Evolutionary conservation across 2,329 filamentous ascomycete genomes (phyloP).

Genomic region (Cladophialophora psammophila): DNA sequence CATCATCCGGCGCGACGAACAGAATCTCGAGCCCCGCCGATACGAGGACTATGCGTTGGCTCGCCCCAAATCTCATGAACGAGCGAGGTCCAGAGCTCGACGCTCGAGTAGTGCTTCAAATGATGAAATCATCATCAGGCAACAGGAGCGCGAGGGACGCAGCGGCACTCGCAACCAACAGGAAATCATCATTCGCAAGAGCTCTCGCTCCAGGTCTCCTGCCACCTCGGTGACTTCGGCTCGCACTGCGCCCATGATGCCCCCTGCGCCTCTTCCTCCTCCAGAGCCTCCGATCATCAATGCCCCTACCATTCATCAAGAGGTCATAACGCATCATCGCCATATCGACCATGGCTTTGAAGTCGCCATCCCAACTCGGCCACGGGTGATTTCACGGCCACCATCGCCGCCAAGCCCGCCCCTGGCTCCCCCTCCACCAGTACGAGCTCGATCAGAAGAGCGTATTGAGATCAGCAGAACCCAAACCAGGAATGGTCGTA

Average conservation of each 20-base stretch:
- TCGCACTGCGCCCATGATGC: slow-evolving; percentile 44
- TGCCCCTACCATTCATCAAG: slow-evolving; percentile 81
- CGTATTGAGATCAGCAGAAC: slow-evolving; percentile 64
- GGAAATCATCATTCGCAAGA: slow-evolving; percentile 50
- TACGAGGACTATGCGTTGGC: slow-evolving; percentile 41
- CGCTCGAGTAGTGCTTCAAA: slow-evolving; percentile 38
- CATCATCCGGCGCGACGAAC: slow-evolving; percentile 50
- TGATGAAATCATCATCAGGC: slow-evolving; percentile 53
- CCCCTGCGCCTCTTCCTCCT: slow-evolving; percentile 62
- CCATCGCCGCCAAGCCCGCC: slow-evolving; percentile 53
- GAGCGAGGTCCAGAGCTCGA: slow-evolving; percentile 41
- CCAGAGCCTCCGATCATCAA: slow-evolving; percentile 70
- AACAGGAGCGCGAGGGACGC: slow-evolving; percentile 48
- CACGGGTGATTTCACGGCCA: slow-evolving; percentile 36
- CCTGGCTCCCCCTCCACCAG: slow-evolving; percentile 43
- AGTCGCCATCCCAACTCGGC: slow-evolving; percentile 47
- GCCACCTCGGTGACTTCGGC: slow-evolving; percentile 40
- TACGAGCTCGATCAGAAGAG: slow-evolving; percentile 51
- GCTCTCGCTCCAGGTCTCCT: slow-evolving; percentile 43
- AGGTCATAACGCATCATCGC: slow-evolving; percentile 87
- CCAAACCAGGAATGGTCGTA: slow-evolving; percentile 54
- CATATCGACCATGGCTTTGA: slow-evolving; percentile 81
- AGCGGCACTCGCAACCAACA: slow-evolving; percentile 34
- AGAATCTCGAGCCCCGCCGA: slow-evolving; percentile 40
- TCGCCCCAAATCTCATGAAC: slow-evolving; percentile 40